Conservation (phyloP, 495 filamentous ascomycete species). For the Mytilinidion resinicola region DNA sequence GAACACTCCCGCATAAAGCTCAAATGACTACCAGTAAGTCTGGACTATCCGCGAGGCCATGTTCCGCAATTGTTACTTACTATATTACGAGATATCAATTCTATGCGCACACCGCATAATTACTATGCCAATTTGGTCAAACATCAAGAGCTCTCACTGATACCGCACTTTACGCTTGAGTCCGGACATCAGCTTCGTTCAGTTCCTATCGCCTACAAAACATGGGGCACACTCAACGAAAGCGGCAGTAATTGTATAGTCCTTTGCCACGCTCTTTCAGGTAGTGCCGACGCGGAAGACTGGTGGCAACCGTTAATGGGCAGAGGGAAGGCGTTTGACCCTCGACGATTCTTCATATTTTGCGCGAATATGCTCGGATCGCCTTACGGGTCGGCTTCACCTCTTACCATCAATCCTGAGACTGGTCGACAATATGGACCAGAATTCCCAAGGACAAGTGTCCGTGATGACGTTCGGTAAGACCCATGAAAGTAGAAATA, state of each 20-base stretch:
- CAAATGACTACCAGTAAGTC: no score
- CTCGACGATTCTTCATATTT: conserved; percentile 36
- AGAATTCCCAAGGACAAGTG: conserved; percentile 36
- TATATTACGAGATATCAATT: no score
- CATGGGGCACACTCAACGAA: conserved; percentile 36
- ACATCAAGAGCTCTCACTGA: conserved; percentile 32
- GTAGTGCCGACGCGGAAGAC: conserved; percentile 36
- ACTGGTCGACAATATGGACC: conserved; percentile 34
- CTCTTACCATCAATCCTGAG: conserved; percentile 28
- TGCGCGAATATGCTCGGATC: conserved; percentile 37
- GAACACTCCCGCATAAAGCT: no score
- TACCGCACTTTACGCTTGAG: conserved; percentile 34
- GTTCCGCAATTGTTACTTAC: no score
- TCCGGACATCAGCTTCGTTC: conserved; percentile 32
- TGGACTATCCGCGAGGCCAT: no score
- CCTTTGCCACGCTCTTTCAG: conserved; percentile 39
- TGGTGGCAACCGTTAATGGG: conserved; percentile 38
- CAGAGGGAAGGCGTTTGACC: conserved; percentile 34
- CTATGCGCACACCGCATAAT: conserved; percentile 13
- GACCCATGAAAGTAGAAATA: neutral
- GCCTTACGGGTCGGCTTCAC: conserved; percentile 36
- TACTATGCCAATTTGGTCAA: conserved; percentile 33
- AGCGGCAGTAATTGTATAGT: conserved; percentile 34
- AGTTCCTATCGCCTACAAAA: conserved; percentile 38
- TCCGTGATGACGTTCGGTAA: conserved; percentile 39